Conservation (phyloP, 192 early-diverging fungal genomes). For the Coemansia sp. region DNA sequence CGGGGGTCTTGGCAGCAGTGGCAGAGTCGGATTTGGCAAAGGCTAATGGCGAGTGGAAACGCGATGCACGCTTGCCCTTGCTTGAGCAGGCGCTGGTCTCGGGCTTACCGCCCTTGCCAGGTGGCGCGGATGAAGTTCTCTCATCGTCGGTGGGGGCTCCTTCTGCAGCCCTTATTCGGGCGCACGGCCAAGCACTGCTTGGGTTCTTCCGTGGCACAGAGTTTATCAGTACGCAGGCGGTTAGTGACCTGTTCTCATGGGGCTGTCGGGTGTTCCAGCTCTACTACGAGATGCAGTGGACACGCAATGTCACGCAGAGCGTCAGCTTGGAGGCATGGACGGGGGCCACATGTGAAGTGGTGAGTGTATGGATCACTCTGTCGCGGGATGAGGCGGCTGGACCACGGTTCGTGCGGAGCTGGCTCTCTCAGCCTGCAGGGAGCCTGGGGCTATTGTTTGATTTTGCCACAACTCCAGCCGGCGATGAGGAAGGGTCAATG, state of each 20-base stretch:
- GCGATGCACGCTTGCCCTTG: constrained; percentile 13
- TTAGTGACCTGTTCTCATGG: constrained; percentile 23
- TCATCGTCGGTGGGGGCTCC: neutral
- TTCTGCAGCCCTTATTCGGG: constrained; percentile 7
- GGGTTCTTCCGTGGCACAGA: constrained; percentile 16
- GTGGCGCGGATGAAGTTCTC: neutral
- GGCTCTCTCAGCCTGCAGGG: constrained; percentile 11
- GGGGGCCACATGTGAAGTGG: constrained; percentile 22
- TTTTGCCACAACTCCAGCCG: constrained; percentile 10
- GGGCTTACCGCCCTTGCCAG: neutral
- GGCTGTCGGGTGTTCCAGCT: constrained; percentile 26
- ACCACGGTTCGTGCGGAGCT: constrained; percentile 35
- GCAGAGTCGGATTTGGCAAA: constrained; percentile 19
- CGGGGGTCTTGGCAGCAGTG: constrained; percentile 21
- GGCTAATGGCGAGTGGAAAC: constrained; percentile 6
- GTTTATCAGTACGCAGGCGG: neutral
- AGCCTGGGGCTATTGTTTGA: constrained; percentile 36
- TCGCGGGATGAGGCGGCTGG: constrained; percentile 20
- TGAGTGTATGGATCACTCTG: constrained; percentile 31
- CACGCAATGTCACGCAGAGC: neutral
- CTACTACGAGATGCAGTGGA: constrained; percentile 19
- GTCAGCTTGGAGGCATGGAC: neutral
- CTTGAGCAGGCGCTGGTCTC: constrained; percentile 6
- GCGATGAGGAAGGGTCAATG: neutral
- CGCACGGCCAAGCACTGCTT: constrained; percentile 23